A percentile compares a stretch with the other conserved stretches of the same genome.
Conservation (phyloP, 2,329 filamentous ascomycete species). For the Metarhizium brunneum region DNA sequence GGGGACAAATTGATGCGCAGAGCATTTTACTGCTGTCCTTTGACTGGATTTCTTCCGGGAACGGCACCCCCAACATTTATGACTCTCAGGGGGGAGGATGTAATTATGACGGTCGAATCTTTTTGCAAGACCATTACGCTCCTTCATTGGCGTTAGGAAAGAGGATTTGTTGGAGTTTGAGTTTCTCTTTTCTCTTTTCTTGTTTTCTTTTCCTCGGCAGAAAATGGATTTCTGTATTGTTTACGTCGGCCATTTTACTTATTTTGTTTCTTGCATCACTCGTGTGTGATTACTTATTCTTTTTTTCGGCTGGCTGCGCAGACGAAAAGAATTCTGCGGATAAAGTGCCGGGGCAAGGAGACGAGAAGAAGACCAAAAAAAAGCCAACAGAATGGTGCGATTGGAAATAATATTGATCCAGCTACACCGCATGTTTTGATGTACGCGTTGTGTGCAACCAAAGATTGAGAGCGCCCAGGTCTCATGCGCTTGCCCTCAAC, state of each 20-base stretch:
- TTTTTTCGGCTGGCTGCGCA: background rate
- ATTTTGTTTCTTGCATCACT: background rate
- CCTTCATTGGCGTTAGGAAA: conserved; percentile 25
- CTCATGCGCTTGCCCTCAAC: background rate
- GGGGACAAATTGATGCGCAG: background rate
- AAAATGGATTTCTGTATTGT: background rate
- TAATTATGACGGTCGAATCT: conserved; percentile 27
- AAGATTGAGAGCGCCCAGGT: background rate
- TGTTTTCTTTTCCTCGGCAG: conserved; percentile 6
- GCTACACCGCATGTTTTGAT: background rate
- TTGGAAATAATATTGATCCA: background rate
- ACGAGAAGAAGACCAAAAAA: background rate
- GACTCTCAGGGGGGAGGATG: conserved; percentile 19
- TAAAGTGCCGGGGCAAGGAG: background rate
- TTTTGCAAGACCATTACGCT: conserved; percentile 24
- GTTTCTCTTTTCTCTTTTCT: conserved; percentile 6
- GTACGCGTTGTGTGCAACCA: background rate
- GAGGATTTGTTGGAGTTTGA: conserved; percentile 19
- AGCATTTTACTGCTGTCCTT: background rate
- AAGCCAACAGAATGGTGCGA: background rate
- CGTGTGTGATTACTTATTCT: background rate
- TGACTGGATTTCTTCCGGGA: background rate
- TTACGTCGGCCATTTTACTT: background rate
- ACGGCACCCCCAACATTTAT: background rate
- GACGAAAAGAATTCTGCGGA: background rate